A percentile compares a stretch with the other conserved stretches of the same genome.
phyloP scores from a whole-genome alignment of 176 grass and related monocot species.

The Elaeis guineensis region DNA sequence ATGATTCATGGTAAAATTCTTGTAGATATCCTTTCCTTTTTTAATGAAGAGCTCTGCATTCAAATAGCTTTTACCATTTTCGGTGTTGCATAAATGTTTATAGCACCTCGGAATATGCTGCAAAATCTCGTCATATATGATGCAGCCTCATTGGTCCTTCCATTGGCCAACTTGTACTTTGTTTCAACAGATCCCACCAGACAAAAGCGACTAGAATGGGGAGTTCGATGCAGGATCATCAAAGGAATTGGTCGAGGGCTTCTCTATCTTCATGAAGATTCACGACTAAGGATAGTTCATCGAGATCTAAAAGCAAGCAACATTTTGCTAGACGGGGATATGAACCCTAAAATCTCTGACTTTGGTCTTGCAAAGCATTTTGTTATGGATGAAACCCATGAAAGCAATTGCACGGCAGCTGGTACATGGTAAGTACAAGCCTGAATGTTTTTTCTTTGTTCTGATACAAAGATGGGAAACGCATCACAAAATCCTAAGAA shows the following conservation, averaged over 20 bases:
- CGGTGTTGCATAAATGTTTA: too few species aligned
- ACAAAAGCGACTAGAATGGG: slow-evolving; percentile 19
- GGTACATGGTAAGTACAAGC: slow-evolving; percentile 32
- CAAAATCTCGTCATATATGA: too few species aligned
- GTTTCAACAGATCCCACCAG: slow-evolving; percentile 19
- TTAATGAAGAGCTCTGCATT: too few species aligned
- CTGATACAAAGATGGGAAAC: too few species aligned
- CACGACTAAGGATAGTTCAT: slow-evolving; percentile 40
- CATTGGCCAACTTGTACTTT: not conserved
- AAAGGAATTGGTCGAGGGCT: slow-evolving; percentile 40
- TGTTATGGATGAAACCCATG: slow-evolving; percentile 11
- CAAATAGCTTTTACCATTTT: too few species aligned
- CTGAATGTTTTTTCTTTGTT: too few species aligned
- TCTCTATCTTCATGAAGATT: slow-evolving; percentile 61
- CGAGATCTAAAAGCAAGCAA: slow-evolving; percentile 48
- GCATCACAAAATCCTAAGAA: too few species aligned
- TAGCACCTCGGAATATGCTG: too few species aligned
- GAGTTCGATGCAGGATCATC: slow-evolving; percentile 34
- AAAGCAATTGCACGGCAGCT: slow-evolving; percentile 36
- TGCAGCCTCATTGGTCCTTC: too few species aligned
- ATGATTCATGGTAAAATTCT: too few species aligned
- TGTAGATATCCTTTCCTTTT: too few species aligned
- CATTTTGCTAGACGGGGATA: slow-evolving; percentile 36
- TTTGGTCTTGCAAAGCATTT: slow-evolving; percentile 55
- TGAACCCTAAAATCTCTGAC: slow-evolving; percentile 67